Evolutionary conservation across 140 eudicot genomes (phyloP).

Genomic region (Stevia rebaudiana): DNA sequence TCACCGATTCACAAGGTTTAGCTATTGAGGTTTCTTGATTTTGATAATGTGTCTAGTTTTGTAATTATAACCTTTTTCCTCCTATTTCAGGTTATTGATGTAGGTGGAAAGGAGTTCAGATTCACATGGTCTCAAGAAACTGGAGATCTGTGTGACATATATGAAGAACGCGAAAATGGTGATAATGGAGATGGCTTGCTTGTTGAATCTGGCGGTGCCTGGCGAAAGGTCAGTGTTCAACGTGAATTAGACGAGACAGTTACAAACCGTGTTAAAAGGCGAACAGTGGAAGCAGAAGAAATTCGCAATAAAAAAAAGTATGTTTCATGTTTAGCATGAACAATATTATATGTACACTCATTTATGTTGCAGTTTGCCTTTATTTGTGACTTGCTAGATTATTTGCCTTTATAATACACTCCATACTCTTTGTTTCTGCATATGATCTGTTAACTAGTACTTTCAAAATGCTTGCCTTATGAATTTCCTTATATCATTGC

Average conservation of each 20-base stretch:
- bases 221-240: conserved; percentile 81
- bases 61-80: neutral
- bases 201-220: conserved; percentile 77
- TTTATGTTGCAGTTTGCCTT: conserved; percentile 1
- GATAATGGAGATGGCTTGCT: conserved; percentile 73
- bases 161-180: conserved; percentile 76
- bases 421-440: conserved; percentile 1
- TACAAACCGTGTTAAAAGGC: conserved; percentile 76
- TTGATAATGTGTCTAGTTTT: neutral
- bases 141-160: conserved; percentile 74
- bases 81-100: conserved; percentile 63
- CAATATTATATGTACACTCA: conserved; percentile 11
- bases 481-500: conserved; percentile 4
- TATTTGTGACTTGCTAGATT: neutral
- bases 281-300: conserved; percentile 77
- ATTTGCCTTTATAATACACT: neutral
- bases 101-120: conserved; percentile 78
- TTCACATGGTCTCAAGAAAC: conserved; percentile 79
- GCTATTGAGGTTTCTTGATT: conserved; percentile 14
- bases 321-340: conserved; percentile 25
- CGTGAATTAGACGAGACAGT: conserved; percentile 77
- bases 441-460: conserved; percentile 11
- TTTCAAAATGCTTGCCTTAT: neutral
- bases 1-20: neutral
- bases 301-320: conserved; percentile 68